These are phyloP conservation scores for Glebionis coronaria DNA, from an alignment of 129 eudicot species.

Conservation along the genomic window DNA sequence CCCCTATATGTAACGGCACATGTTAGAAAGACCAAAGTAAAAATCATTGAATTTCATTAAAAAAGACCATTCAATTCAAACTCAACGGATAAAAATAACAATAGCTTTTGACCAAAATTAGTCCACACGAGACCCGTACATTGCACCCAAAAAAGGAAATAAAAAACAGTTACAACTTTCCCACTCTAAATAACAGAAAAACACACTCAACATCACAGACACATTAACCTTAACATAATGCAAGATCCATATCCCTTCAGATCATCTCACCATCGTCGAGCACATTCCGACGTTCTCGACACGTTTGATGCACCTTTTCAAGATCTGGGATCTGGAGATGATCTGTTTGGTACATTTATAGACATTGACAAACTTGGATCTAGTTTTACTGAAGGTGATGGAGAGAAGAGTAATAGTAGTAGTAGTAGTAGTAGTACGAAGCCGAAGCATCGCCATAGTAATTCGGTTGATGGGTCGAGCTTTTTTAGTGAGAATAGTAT, in stretches of 20 bases:
- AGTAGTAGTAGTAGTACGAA: conserved; percentile 26
- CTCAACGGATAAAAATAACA: conserved; percentile 18
- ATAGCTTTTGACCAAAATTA: conserved; percentile 22
- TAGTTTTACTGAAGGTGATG: conserved; percentile 30
- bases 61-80: conserved; percentile 3
- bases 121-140: conserved; percentile 27
- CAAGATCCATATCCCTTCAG: conserved; percentile 59
- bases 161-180: conserved; percentile 22
- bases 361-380: conserved; percentile 70
- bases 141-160: conserved; percentile 13
- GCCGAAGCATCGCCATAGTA: conserved; percentile 60
- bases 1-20: too few relatives aligned
- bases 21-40: too few relatives aligned
- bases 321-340: conserved; percentile 74
- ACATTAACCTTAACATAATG: conserved; percentile 37
- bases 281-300: conserved; percentile 77
- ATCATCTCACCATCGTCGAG: conserved; percentile 73
- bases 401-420: conserved; percentile 23
- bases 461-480: conserved; percentile 60
- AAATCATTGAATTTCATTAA: too few relatives aligned
- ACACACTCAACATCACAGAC: conserved; percentile 1
- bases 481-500: conserved; percentile 39
- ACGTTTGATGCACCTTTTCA: conserved; percentile 66
- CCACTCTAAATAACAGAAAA: conserved; percentile 7
- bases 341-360: conserved; percentile 70